Evolutionary conservation across 257 asterid species (phyloP).

Genomic region (Forsythia viridissima): DNA sequence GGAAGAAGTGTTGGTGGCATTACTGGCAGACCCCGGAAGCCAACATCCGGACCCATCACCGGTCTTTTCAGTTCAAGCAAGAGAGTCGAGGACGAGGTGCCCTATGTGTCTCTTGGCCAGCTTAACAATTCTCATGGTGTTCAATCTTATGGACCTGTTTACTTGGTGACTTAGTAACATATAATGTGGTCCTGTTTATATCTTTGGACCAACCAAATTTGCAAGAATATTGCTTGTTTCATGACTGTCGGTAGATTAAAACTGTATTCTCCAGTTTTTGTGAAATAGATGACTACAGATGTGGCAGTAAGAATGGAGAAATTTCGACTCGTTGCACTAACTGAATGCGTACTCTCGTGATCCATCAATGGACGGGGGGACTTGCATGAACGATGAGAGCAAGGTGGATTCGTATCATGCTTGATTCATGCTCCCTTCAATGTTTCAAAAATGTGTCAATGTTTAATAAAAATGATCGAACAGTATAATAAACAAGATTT

Average conservation of each 20-base stretch:
- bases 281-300: not conserved
- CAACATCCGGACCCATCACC: constrained; percentile 61
- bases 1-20: constrained; percentile 16
- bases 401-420: not conserved
- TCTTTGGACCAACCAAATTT: not conserved
- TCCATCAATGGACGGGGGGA: not conserved
- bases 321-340: not conserved
- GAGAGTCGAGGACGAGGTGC: constrained; percentile 44
- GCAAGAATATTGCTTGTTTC: constrained; percentile 1
- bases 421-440: not conserved
- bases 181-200: not conserved
- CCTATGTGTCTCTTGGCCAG: constrained; percentile 61
- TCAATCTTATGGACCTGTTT: constrained; percentile 75
- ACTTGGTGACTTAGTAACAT: constrained; percentile 58
- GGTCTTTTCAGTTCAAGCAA: constrained; percentile 36
- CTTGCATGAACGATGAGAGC: not conserved
- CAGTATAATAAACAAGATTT: too few relatives aligned
- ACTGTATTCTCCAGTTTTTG: not conserved
- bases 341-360: not conserved
- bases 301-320: not conserved
- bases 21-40: constrained; percentile 26
- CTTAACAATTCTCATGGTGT: constrained; percentile 32
- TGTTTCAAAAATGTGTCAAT: not conserved
- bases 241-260: constrained; percentile 20
- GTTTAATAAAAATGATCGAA: too few relatives aligned